Conservation (phyloP, 306 rosid genomes). For the Gastrolobium villosum region DNA sequence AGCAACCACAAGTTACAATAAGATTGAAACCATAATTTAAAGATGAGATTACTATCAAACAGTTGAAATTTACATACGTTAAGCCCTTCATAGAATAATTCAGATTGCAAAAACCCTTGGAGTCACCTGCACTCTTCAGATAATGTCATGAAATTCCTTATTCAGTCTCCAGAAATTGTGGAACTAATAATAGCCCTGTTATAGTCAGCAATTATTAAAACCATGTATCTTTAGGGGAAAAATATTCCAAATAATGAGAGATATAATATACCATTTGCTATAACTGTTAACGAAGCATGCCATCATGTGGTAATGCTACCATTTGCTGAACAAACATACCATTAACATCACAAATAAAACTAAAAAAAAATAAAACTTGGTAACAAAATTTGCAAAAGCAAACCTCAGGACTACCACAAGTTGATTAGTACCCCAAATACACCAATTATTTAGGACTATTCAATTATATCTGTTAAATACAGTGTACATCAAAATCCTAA, state of each 20-base stretch:
- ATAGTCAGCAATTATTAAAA: constrained; percentile 13
- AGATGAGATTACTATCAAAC: background rate
- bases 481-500: constrained; percentile 35
- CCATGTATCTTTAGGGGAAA: background rate
- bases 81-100: background rate
- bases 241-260: background rate
- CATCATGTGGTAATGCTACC: constrained; percentile 24
- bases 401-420: background rate
- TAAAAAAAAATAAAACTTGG: background rate
- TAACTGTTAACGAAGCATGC: background rate
- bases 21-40: constrained; percentile 1
- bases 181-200: background rate
- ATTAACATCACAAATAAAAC: constrained; percentile 9
- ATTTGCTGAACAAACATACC: constrained; percentile 15
- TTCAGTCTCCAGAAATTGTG: background rate
- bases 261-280: constrained; percentile 27
- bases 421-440: constrained; percentile 40
- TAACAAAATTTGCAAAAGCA: constrained; percentile 26
- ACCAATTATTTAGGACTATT: constrained; percentile 35
- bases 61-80: background rate
- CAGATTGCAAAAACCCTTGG: background rate
- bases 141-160: constrained; percentile 1
- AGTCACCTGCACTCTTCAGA: background rate
- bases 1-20: constrained; percentile 24
- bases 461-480: constrained; percentile 12